A percentile compares a stretch with the other conserved stretches of the same genome.
Evolutionary conservation across 352 stramenopile genomes (phyloP).

Genomic region (Globisporangium middletonii): DNA sequence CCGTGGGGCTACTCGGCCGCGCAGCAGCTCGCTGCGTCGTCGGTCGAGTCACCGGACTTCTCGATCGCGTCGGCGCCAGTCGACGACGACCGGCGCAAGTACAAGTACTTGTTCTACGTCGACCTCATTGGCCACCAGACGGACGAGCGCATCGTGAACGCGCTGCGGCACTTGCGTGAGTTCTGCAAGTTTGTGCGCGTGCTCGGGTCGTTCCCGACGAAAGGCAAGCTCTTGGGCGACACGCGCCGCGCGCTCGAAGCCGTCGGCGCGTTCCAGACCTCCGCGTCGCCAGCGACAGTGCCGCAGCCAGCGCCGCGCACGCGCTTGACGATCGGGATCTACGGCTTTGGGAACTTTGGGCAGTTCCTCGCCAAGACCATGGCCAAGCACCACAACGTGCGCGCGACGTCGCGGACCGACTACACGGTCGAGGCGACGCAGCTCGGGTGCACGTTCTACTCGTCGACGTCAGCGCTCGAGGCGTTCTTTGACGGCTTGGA

Average conservation of each 20-base stretch:
- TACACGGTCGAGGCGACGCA: slow-evolving; percentile 56
- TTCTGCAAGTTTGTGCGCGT: slow-evolving; percentile 82
- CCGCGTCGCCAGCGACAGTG: slow-evolving; percentile 13
- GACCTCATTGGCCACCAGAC: slow-evolving; percentile 60
- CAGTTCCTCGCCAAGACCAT: slow-evolving; percentile 97
- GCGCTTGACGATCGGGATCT: slow-evolving; percentile 93
- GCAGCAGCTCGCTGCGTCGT: slow-evolving; percentile 32
- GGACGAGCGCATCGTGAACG: slow-evolving; percentile 62
- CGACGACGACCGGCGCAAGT: slow-evolving; percentile 39
- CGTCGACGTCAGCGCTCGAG: slow-evolving; percentile 59
- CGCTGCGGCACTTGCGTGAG: slow-evolving; percentile 75
- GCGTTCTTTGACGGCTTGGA: slow-evolving; percentile 91
- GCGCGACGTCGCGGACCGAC: slow-evolving; percentile 82
- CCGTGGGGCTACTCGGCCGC: slow-evolving; percentile 52
- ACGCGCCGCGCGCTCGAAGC: slow-evolving; percentile 48
- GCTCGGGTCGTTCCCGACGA: slow-evolving; percentile 79
- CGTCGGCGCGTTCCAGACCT: slow-evolving; percentile 32
- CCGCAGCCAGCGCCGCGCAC: slow-evolving; percentile 15
- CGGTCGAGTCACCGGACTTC: slow-evolving; percentile 23
- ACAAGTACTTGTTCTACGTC: slow-evolving; percentile 80
- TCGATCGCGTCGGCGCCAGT: slow-evolving; percentile 14
- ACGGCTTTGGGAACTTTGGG: slow-evolving; percentile 97
- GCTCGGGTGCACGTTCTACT: slow-evolving; percentile 61
- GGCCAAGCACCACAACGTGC: slow-evolving; percentile 86
- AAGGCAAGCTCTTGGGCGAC: slow-evolving; percentile 52